A percentile compares a stretch with the other conserved stretches of the same genome.
phyloP scores from a whole-genome alignment of 306 rosid genomes.

The Fragaria vesca region DNA sequence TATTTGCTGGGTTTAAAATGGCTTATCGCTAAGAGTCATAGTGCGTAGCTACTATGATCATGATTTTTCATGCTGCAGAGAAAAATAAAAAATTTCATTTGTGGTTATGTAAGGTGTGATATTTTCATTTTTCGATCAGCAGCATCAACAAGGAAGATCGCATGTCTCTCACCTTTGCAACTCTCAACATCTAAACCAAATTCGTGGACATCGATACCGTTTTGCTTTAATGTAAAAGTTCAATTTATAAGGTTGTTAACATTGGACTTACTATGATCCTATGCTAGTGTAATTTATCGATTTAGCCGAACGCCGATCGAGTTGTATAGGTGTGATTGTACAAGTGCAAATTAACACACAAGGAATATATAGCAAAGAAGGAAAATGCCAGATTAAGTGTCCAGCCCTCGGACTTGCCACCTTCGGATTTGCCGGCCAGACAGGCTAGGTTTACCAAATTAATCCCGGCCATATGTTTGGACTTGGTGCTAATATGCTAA shows the following conservation, averaged over 20 bases:
- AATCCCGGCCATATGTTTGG: not conserved
- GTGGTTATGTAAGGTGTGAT: no score
- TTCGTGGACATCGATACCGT: not conserved
- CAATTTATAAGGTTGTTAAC: not conserved
- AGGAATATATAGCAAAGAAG: not conserved
- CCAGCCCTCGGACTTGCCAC: not conserved
- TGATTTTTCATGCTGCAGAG: not conserved
- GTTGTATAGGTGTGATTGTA: not conserved
- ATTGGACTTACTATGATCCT: not conserved
- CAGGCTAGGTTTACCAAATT: not conserved
- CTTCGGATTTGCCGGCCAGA: conserved; percentile 13
- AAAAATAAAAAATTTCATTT: no score
- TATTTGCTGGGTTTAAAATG: not conserved
- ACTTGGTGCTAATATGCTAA: not conserved
- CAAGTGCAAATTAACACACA: not conserved
- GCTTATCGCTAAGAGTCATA: not conserved
- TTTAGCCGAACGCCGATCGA: not conserved
- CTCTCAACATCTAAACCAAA: not conserved
- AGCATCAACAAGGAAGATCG: no score
- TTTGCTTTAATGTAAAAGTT: not conserved
- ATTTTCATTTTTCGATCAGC: no score
- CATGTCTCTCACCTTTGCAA: no score
- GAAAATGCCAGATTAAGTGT: not conserved
- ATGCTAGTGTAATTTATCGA: not conserved
- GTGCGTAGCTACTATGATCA: not conserved